Evolutionary conservation across 345 rosid species (phyloP), one percentile per base, ranked within the genome.

Genomic region (Tarenaya hassleriana): DNA sequence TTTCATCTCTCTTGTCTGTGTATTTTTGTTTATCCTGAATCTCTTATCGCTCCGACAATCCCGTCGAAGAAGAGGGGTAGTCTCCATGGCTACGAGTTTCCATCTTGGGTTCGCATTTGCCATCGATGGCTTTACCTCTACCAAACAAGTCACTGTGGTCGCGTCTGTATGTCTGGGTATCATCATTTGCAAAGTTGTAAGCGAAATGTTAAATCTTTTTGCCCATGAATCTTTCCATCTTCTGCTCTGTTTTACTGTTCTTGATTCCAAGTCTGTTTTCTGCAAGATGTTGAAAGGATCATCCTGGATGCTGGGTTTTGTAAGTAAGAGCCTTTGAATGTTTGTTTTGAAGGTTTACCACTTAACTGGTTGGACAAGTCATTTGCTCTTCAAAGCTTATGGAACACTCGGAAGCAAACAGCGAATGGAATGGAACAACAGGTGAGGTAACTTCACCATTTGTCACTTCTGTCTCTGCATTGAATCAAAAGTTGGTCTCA

Each of bases 401-500:
- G 53, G 59, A 16, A 82, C 77, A 44, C 88, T 88, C 50, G 67
- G 65, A 47, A 34, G 42, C 38, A 64, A 65, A 56, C 60, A 80
- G 64, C 72, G 64, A 77, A 52, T 82, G 69, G 96, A 84, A 79
- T 82, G 96, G 96, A 82, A 82, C 66, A 88, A 88, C 61, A 52
- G 96, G 94, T 88, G 70, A 24, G 14, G 15, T 20, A 52, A 55
- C 42, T 21, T 47, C 41, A 24, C 5, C 29, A 24, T 24, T 24
- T 24, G 29, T 24, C 29, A 24, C 5, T 24, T 24, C 29, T 24
- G 29, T 24, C 5, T 24, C 2, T 24, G 34, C 4, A 39, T 5
- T 16, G 33, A 24, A 3, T n/a, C 24, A 44, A 40, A 10, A 56
- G 41, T 11, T n/a, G n/a, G n/a, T n/a, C n/a, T n/a, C n/a, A n/a